A percentile compares a stretch with the other conserved stretches of the same genome.
Conservation (phyloP, 1,139 yeast genomes). For the Entelexis paramagnoliae region DNA sequence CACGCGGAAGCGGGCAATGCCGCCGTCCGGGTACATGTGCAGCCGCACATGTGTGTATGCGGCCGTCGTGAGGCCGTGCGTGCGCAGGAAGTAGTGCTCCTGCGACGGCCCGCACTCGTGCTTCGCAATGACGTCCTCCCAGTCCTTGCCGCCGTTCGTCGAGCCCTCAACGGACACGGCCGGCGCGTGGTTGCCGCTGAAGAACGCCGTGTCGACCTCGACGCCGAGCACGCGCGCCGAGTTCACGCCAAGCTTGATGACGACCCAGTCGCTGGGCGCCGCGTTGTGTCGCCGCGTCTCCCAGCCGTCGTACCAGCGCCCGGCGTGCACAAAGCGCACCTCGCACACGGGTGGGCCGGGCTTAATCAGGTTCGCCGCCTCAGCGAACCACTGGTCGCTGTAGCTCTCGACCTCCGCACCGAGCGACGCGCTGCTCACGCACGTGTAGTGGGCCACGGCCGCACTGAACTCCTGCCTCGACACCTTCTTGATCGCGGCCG, state of each 20-base stretch:
- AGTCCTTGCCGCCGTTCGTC: conserved; percentile 36
- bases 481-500: conserved; percentile 13
- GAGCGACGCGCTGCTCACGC: conserved; percentile 73
- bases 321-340: conserved; percentile 70
- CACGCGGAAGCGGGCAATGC: conserved; percentile 85
- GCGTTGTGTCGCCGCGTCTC: conserved; percentile 89
- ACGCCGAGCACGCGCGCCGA: conserved; percentile 70
- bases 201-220: conserved; percentile 85
- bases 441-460: conserved; percentile 25
- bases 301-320: conserved; percentile 99
- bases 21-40: conserved; percentile 91
- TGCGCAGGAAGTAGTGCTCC: conserved; percentile 65
- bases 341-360: conserved; percentile 73
- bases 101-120: conserved; percentile 82
- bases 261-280: conserved; percentile 76
- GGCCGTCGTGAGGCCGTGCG: conserved; percentile 42
- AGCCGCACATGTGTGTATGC: conserved; percentile 71
- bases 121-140: conserved; percentile 63
- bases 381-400: conserved; percentile 94
- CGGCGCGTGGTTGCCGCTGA: conserved; percentile 94
- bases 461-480: conserved; percentile 23
- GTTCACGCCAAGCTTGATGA: conserved; percentile 71
- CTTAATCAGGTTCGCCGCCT: conserved; percentile 75
- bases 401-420: conserved; percentile 63
- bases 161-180: conserved; percentile 71